Percentiles rank a stretch among this genome's conserved stretches.
Evolutionary conservation across 2,329 filamentous ascomycete species (phyloP).

Genomic region (Cladorrhinum sp.): DNA sequence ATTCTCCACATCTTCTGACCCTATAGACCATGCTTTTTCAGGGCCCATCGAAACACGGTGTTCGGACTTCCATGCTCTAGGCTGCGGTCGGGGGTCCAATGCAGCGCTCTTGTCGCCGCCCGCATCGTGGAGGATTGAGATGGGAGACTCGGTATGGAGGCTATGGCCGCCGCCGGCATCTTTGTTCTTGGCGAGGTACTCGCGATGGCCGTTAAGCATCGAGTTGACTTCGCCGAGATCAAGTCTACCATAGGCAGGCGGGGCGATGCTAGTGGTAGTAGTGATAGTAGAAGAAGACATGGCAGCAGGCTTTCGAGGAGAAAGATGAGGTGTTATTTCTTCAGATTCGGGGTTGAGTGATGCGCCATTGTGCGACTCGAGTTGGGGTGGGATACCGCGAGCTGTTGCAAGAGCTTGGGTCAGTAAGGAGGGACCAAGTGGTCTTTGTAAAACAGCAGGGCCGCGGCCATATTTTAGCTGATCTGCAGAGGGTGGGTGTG

Average conservation of each 20-base stretch:
- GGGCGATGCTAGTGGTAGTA: constrained; percentile 21
- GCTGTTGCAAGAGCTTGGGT: constrained; percentile 58
- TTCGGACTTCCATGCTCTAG: constrained; percentile 40
- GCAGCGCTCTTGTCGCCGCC: constrained; percentile 15
- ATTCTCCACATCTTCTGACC: constrained; percentile 47
- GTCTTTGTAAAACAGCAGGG: constrained; percentile 41
- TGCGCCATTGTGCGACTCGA: constrained; percentile 35
- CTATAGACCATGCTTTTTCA: constrained; percentile 65
- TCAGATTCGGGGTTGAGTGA: constrained; percentile 35
- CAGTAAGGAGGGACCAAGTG: constrained; percentile 53
- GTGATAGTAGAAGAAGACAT: constrained; percentile 25
- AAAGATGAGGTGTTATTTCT: constrained; percentile 37
- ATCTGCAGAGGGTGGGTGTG: constrained; percentile 31
- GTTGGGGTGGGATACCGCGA: constrained; percentile 45
- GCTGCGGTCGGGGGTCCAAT: constrained; percentile 31
- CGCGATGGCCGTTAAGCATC: constrained; percentile 36
- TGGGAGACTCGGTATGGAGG: constrained; percentile 17
- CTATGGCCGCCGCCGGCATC: constrained; percentile 16
- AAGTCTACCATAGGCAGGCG: constrained; percentile 29
- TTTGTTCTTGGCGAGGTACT: constrained; percentile 32
- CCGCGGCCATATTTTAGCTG: constrained; percentile 49
- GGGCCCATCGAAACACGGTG: constrained; percentile 43
- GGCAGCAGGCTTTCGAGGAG: constrained; percentile 30
- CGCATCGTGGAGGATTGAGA: constrained; percentile 10
- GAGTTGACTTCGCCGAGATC: constrained; percentile 35